Percentiles rank a stretch among this genome's conserved stretches.
These are phyloP conservation scores for Citrus reticulata DNA, from an alignment of 345 rosid species.

Conservation along the genomic window DNA sequence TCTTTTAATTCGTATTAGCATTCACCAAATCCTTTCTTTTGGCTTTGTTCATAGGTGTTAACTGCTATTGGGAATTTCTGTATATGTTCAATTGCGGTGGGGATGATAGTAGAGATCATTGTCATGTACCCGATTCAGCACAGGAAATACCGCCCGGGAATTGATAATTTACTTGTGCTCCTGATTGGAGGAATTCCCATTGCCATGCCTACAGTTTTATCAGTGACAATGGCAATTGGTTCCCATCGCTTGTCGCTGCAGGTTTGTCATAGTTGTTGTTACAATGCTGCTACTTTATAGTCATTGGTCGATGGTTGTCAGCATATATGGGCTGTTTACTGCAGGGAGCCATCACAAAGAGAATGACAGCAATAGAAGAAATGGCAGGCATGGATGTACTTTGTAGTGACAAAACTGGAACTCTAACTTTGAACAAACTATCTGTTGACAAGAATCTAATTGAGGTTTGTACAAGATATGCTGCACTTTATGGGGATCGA, in stretches of 20 bases:
- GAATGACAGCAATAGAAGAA: constrained; percentile 80
- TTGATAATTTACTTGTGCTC: constrained; percentile 69
- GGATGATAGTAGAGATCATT: constrained; percentile 73
- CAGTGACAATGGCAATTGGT: constrained; percentile 73
- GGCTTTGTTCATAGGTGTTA: constrained; percentile 45
- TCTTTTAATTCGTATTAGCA: neutral
- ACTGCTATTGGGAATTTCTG: constrained; percentile 91
- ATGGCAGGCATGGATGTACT: constrained; percentile 77
- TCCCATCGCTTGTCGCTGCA: constrained; percentile 62
- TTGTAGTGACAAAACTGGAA: constrained; percentile 70
- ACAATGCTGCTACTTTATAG: neutral
- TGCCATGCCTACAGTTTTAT: constrained; percentile 71
- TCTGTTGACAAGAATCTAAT: constrained; percentile 56
- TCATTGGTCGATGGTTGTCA: neutral
- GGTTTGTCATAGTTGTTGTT: constrained; percentile 26
- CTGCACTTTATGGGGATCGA: neutral
- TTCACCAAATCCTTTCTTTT: neutral
- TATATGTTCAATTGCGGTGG: constrained; percentile 81
- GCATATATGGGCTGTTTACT: neutral
- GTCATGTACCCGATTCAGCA: constrained; percentile 90
- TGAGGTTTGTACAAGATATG: constrained; percentile 36
- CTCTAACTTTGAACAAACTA: constrained; percentile 61
- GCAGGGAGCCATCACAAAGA: constrained; percentile 69
- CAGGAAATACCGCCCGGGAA: constrained; percentile 78
- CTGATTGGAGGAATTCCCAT: constrained; percentile 71